phyloP scores from a whole-genome alignment of 2,329 filamentous ascomycete genomes.

The Dactylellina cionopaga region DNA sequence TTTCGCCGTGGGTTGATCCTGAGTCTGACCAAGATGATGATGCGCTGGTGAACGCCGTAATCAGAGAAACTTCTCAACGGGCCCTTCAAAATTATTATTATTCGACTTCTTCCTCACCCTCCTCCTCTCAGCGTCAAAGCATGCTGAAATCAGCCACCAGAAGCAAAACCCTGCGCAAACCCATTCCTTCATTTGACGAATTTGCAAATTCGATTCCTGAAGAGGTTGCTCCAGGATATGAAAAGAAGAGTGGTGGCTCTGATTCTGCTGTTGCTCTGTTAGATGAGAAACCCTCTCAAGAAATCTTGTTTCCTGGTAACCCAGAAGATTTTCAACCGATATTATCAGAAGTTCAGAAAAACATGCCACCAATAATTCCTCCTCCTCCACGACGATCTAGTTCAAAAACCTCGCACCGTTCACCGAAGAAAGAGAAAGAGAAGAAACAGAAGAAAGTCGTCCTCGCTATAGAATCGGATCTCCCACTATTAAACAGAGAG shows the following conservation, averaged over 20 bases:
- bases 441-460: constrained; percentile 13
- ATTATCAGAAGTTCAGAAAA: constrained; percentile 27
- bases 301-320: constrained; percentile 48
- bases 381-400: constrained; percentile 50
- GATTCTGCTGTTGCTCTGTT: constrained; percentile 16
- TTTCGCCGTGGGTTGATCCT: constrained; percentile 49
- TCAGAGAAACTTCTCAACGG: constrained; percentile 22
- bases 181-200: constrained; percentile 52
- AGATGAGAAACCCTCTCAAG: constrained; percentile 49
- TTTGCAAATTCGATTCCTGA: constrained; percentile 51
- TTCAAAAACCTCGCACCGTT: constrained; percentile 32
- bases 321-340: constrained; percentile 49
- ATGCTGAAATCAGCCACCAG: constrained; percentile 46
- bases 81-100: constrained; percentile 25
- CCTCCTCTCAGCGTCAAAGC: constrained; percentile 32
- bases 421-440: constrained; percentile 30
- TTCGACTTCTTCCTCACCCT: constrained; percentile 11
- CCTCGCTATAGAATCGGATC: constrained; percentile 33
- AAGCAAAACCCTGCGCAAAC: constrained; percentile 51
- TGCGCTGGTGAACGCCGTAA: constrained; percentile 43
- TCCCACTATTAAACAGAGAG: constrained; percentile 40
- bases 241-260: constrained; percentile 26
- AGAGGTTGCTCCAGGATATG: constrained; percentile 45
- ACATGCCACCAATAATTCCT: constrained; percentile 30
- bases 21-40: constrained; percentile 47